Percentiles rank a stretch among this genome's conserved stretches.
These are phyloP conservation scores for Ambrosiella cleistominuta DNA, from an alignment of 2,329 filamentous ascomycete genomes.

Conservation along the genomic window DNA sequence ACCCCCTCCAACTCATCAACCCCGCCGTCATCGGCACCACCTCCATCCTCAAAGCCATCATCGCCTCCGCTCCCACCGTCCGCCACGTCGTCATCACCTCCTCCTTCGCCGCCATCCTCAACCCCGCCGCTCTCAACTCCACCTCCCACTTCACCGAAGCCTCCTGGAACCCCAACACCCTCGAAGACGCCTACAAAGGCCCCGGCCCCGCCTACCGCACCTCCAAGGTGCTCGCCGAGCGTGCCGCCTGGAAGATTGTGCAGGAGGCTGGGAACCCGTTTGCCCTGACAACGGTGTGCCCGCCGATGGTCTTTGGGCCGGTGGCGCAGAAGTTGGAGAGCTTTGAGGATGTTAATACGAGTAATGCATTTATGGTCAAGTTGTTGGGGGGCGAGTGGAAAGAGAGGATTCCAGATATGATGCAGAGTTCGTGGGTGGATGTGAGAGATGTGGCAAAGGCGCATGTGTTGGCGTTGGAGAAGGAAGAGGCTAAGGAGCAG, in stretches of 20 bases:
- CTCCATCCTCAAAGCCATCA: conserved; percentile 54
- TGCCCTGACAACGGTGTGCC: conserved; percentile 35
- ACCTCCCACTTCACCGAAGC: conserved; percentile 25
- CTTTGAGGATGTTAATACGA: conserved; percentile 33
- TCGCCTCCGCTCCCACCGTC: conserved; percentile 38
- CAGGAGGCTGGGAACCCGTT: conserved; percentile 26
- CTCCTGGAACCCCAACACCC: conserved; percentile 36
- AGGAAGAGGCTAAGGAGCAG: conserved; percentile 29
- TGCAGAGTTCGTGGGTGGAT: conserved; percentile 33
- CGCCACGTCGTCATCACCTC: conserved; percentile 51
- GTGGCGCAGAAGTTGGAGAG: conserved; percentile 30
- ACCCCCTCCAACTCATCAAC: conserved; percentile 36
- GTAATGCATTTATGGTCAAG: conserved; percentile 33
- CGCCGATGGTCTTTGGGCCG: conserved; percentile 37
- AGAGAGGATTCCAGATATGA: conserved; percentile 24
- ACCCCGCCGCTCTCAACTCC: conserved; percentile 21
- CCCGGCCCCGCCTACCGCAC: conserved; percentile 32
- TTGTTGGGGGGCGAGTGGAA: conserved; percentile 34
- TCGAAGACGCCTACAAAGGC: conserved; percentile 25
- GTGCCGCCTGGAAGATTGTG: conserved; percentile 36
- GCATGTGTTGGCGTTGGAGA: conserved; percentile 35
- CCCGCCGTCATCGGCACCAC: conserved; percentile 43
- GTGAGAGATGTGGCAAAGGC: conserved; percentile 37
- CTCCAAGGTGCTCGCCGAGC: conserved; percentile 37
- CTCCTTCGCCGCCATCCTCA: conserved; percentile 36